A percentile compares a stretch with the other conserved stretches of the same genome.
These are phyloP conservation scores for Echinosophora koreensis DNA, from an alignment of 306 rosid genomes.

Conservation along the genomic window DNA sequence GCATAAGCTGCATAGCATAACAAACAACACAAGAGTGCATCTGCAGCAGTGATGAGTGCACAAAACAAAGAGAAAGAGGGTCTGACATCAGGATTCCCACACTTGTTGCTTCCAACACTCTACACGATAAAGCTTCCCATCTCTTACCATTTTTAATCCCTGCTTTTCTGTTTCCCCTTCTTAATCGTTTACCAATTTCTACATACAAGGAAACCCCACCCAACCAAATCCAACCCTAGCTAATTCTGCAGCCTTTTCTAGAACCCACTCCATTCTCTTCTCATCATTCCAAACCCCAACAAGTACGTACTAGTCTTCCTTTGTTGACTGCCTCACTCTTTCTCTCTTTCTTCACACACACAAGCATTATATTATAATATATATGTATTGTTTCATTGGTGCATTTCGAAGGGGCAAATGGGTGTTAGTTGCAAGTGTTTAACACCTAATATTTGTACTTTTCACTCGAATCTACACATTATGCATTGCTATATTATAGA, in stretches of 20 bases:
- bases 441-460: conserved; percentile 34
- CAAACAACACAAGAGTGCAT: conserved; percentile 28
- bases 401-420: conserved; percentile 46
- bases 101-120: conserved; percentile 87
- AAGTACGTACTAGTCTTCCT: background rate
- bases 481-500: background rate
- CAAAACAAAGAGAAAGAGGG: conserved; percentile 44
- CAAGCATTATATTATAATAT: too few relatives aligned
- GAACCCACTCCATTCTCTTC: background rate
- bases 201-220: conserved; percentile 29
- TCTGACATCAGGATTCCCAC: conserved; percentile 87
- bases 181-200: conserved; percentile 52
- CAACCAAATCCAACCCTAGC: conserved; percentile 9
- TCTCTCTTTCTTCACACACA: too few relatives aligned
- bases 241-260: background rate
- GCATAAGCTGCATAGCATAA: too few relatives aligned
- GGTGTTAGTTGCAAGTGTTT: conserved; percentile 36
- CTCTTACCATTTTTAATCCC: conserved; percentile 52
- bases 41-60: conserved; percentile 36
- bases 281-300: background rate
- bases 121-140: conserved; percentile 65
- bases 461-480: conserved; percentile 26
- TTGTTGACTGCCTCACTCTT: background rate
- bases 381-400: background rate
- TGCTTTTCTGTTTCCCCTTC: conserved; percentile 46